phyloP scores from a whole-genome alignment of 306 rosid genomes.

The Ceratonia siliqua region DNA sequence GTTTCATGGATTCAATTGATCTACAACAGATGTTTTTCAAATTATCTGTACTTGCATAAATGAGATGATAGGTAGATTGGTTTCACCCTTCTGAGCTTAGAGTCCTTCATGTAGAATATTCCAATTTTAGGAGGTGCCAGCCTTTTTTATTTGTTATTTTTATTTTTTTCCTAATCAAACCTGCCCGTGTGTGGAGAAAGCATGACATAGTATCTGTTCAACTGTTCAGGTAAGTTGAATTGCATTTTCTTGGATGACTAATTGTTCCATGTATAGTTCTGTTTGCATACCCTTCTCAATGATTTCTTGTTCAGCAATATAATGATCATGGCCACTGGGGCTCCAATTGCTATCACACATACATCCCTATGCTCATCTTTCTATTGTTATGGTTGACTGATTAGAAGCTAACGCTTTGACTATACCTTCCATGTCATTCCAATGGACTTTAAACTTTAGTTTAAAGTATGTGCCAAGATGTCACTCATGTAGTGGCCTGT shows the following conservation, averaged over 20 bases:
- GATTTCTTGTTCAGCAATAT: neutral
- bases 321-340: neutral
- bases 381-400: neutral
- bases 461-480: neutral
- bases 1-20: conserved; percentile 25
- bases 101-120: neutral
- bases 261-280: neutral
- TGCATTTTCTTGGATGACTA: neutral
- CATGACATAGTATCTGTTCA: neutral
- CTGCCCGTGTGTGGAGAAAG: neutral
- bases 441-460: neutral
- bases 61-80: neutral
- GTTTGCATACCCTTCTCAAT: neutral
- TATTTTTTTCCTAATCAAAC: neutral
- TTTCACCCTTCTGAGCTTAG: neutral
- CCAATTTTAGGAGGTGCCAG: neutral
- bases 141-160: too few relatives aligned
- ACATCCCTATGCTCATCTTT: neutral
- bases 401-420: neutral
- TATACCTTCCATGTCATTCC: neutral
- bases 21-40: neutral
- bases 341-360: neutral
- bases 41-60: neutral
- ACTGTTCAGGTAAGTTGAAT: neutral
- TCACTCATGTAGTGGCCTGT: neutral